Conservation (phyloP, 108 stramenopile species). For the Pseudonitzschia pungens region DNA sequence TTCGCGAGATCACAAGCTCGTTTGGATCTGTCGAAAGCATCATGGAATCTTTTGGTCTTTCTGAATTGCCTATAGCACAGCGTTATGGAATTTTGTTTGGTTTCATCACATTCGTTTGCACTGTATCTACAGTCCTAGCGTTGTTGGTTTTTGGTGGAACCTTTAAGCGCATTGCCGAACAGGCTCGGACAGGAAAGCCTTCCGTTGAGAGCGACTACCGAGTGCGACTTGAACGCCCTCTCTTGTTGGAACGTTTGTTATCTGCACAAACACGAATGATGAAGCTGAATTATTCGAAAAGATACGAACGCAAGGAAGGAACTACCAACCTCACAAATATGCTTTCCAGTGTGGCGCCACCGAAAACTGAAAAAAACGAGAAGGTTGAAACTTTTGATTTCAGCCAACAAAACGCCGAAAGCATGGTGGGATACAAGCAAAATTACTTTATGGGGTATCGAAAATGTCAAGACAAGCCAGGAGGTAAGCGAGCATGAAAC, state of each 20-base stretch:
- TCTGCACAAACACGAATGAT: conserved; percentile 67
- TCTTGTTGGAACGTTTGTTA: conserved; percentile 72
- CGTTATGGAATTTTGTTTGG: conserved; percentile 83
- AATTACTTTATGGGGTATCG: conserved; percentile 75
- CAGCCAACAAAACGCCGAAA: conserved; percentile 17
- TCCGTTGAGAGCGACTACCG: conserved; percentile 49
- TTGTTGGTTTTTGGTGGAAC: conserved; percentile 72
- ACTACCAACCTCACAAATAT: conserved; percentile 51
- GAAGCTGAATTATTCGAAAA: conserved; percentile 45
- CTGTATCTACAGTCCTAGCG: conserved; percentile 63
- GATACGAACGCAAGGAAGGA: conserved; percentile 24
- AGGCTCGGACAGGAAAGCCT: conserved; percentile 49
- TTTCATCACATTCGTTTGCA: conserved; percentile 58
- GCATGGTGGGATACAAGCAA: conserved; percentile 45
- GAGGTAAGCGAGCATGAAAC: conserved; percentile 46
- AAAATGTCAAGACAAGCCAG: conserved; percentile 80
- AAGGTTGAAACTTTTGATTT: conserved; percentile 39
- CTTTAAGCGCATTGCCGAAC: conserved; percentile 73
- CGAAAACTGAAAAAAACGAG: conserved; percentile 21
- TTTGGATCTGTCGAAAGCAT: conserved; percentile 60
- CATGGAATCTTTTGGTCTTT: conserved; percentile 67
- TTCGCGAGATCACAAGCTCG: conserved; percentile 27
- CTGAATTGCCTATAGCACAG: conserved; percentile 72
- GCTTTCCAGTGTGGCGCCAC: conserved; percentile 48
- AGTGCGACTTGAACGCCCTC: conserved; percentile 57